These are phyloP conservation scores for Talaromyces amestolkiae DNA, from an alignment of 2,329 filamentous ascomycete genomes.

Conservation along the genomic window DNA sequence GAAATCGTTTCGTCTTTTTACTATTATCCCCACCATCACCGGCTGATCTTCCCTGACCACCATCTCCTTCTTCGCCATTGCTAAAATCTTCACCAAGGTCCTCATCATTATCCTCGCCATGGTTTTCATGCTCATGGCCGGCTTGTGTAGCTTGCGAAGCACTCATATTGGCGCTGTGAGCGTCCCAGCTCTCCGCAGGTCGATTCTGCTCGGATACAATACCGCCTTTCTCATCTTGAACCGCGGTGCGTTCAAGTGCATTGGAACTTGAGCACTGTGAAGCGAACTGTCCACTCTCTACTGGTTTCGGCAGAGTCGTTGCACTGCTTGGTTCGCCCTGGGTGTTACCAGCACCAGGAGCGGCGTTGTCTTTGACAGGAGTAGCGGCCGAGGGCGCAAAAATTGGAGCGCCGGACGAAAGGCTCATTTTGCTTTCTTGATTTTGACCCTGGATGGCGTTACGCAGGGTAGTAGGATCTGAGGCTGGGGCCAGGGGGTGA, in stretches of 20 bases:
- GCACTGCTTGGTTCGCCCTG: not conserved
- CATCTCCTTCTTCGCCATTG: conserved; percentile 16
- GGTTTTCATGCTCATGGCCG: not conserved
- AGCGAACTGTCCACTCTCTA: not conserved
- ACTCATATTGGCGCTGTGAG: not conserved
- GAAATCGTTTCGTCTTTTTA: conserved; percentile 46
- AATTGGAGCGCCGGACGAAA: conserved; percentile 7
- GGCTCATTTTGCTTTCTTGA: conserved; percentile 16
- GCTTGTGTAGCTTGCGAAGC: not conserved
- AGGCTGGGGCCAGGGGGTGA: not conserved
- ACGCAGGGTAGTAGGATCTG: conserved; percentile 2
- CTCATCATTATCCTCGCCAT: conserved; percentile 10
- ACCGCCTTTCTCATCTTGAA: not conserved
- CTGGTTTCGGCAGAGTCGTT: not conserved
- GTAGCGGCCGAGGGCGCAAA: conserved; percentile 5
- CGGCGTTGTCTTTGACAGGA: not conserved
- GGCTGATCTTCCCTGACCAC: conserved; percentile 22
- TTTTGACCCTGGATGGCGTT: not conserved
- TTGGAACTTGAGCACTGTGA: conserved; percentile 3
- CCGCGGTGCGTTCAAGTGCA: not conserved
- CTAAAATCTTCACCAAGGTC: conserved; percentile 17
- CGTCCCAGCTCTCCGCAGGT: not conserved
- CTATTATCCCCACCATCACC: conserved; percentile 34
- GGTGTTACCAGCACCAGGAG: not conserved
- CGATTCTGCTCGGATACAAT: not conserved